phyloP scores from a whole-genome alignment of 495 filamentous ascomycete species.

The Articulospora tetracladia region DNA sequence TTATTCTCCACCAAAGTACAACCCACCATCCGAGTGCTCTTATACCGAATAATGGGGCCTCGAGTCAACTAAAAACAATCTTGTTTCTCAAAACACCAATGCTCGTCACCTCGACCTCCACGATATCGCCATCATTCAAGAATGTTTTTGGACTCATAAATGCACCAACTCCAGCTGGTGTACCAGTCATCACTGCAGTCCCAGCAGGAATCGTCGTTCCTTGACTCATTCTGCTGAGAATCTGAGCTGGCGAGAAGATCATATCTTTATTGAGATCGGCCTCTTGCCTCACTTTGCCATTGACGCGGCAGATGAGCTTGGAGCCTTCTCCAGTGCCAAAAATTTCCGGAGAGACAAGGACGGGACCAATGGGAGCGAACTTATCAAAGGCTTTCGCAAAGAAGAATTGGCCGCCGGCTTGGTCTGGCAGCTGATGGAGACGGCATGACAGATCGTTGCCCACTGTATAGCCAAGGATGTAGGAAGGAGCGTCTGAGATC shows the following conservation, averaged over 20 bases:
- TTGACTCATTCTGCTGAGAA: conserved; percentile 29
- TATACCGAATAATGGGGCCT: background rate
- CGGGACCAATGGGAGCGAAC: conserved; percentile 43
- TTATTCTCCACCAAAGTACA: background rate
- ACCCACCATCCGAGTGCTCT: background rate
- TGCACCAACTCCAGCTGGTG: conserved; percentile 35
- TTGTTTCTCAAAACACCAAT: conserved; percentile 19
- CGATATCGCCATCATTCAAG: conserved; percentile 55
- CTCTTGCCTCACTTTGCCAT: conserved; percentile 36
- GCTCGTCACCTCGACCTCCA: conserved; percentile 49
- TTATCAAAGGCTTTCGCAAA: conserved; percentile 45
- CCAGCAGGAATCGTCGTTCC: conserved; percentile 25
- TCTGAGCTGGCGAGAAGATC: conserved; percentile 28
- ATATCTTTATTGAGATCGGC: conserved; percentile 29
- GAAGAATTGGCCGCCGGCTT: conserved; percentile 37
- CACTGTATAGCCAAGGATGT: conserved; percentile 43
- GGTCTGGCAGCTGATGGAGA: conserved; percentile 34
- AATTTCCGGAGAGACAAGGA: conserved; percentile 27
- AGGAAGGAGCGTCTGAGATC: conserved; percentile 27
- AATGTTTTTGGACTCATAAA: conserved; percentile 53
- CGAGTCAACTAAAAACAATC: conserved; percentile 6
- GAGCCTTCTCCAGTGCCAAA: conserved; percentile 26
- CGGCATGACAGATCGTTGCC: conserved; percentile 45
- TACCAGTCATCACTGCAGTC: conserved; percentile 27
- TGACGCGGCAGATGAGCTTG: conserved; percentile 31